Percentiles rank a stretch among this genome's conserved stretches.
Evolutionary conservation across 352 stramenopile genomes (phyloP).

Genomic region (Discostella stelligera): DNA sequence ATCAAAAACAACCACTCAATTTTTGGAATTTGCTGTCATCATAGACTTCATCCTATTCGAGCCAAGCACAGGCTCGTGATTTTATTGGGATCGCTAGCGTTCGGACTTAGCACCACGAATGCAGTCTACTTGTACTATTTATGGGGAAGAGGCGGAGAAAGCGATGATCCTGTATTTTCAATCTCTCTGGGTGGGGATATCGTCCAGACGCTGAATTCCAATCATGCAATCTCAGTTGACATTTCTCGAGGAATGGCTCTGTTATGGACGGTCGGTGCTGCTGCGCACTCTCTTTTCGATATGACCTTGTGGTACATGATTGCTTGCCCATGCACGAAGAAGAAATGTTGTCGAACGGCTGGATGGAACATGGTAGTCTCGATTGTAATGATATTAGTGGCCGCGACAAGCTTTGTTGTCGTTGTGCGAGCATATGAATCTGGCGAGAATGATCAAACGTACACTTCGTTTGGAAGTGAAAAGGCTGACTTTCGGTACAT

Average conservation of each 20-base stretch:
- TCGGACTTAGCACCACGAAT: constrained; percentile 37
- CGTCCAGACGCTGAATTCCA: constrained; percentile 1
- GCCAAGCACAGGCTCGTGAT: constrained; percentile 36
- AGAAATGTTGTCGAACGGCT: constrained; percentile 4
- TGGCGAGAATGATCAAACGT: constrained; percentile 1
- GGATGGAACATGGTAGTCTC: constrained; percentile 33
- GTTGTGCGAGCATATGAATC: constrained; percentile 26
- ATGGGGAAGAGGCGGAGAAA: constrained; percentile 8
- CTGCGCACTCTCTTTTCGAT: constrained; percentile 35
- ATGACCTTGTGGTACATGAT: constrained; percentile 40
- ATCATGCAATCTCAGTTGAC: constrained; percentile 4
- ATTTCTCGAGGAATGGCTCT: constrained; percentile 35
- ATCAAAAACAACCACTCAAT: constrained; percentile 42
- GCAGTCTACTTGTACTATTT: constrained; percentile 30
- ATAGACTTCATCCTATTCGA: constrained; percentile 31
- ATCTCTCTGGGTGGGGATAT: constrained; percentile 21
- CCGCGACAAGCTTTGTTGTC: constrained; percentile 19
- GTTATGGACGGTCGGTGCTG: constrained; percentile 35
- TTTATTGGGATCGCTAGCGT: constrained; percentile 37
- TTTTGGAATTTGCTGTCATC: constrained; percentile 45
- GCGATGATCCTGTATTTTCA: constrained; percentile 20
- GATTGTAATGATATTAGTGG: constrained; percentile 22
- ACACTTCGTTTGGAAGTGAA: not conserved
- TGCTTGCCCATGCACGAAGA: constrained; percentile 16
- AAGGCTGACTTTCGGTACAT: constrained; percentile 57